These are phyloP conservation scores for Solanum clarkiae DNA, from an alignment of 257 asterid genomes.

Conservation along the genomic window DNA sequence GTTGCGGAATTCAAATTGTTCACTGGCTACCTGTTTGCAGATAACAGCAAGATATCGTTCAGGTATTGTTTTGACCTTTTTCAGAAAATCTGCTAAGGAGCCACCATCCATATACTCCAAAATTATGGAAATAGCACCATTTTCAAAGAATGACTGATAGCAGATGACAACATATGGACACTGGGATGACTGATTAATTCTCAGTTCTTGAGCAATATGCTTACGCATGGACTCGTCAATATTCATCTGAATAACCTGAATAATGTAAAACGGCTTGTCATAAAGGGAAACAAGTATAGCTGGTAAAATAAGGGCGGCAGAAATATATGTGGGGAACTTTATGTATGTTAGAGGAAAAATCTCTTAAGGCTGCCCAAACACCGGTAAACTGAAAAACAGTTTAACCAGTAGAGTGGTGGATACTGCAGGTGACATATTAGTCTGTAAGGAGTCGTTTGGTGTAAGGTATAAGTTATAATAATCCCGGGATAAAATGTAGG, in stretches of 20 bases:
- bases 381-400: not conserved
- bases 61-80: conserved; percentile 64
- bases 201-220: conserved; percentile 86
- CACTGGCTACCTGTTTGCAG: conserved; percentile 68
- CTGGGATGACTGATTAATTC: conserved; percentile 92
- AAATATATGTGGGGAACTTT: not conserved
- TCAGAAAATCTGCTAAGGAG: conserved; percentile 85
- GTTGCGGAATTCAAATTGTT: not conserved
- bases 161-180: conserved; percentile 79
- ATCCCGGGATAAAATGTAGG: too few relatives aligned
- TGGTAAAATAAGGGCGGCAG: not conserved
- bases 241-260: conserved; percentile 97
- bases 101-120: conserved; percentile 99
- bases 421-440: not conserved
- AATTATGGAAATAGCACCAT: conserved; percentile 94
- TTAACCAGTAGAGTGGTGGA: not conserved
- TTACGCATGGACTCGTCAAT: conserved; percentile 73
- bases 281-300: not conserved
- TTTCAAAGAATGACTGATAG: conserved; percentile 91
- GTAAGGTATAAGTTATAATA: too few relatives aligned
- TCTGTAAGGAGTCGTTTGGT: too few relatives aligned
- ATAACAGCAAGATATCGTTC: conserved; percentile 94
- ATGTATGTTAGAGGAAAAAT: not conserved
- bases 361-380: not conserved
- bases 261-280: not conserved